Conservation (phyloP, 2,329 filamentous ascomycete genomes). For the Penicillium rolfsii region DNA sequence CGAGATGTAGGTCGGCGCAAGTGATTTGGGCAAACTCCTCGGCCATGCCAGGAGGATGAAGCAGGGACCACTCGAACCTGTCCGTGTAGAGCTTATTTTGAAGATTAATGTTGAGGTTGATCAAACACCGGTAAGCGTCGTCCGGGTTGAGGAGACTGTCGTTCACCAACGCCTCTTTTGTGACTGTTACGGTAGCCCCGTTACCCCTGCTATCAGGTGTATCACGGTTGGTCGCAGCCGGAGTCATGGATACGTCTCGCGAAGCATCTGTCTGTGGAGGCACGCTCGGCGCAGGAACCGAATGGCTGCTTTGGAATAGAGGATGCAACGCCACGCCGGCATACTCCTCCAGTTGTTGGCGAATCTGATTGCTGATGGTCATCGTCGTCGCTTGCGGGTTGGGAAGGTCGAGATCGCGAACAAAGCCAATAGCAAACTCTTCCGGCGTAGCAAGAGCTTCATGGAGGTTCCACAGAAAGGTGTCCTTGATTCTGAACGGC, state of each 20-base stretch:
- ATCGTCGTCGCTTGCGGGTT: slow-evolving; percentile 69
- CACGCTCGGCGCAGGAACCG: slow-evolving; percentile 28
- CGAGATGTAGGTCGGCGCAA: slow-evolving; percentile 85
- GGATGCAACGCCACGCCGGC: slow-evolving; percentile 92
- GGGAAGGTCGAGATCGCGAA: slow-evolving; percentile 90
- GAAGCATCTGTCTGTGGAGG: slow-evolving; percentile 46
- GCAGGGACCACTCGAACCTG: slow-evolving; percentile 95
- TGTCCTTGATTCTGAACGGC: slow-evolving; percentile 86
- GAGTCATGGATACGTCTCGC: slow-evolving; percentile 59
- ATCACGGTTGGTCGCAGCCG: slow-evolving; percentile 52
- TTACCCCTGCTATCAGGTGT: slow-evolving; percentile 60
- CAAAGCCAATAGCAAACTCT: slow-evolving; percentile 87
- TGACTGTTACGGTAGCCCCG: slow-evolving; percentile 31
- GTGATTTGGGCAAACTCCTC: slow-evolving; percentile 92
- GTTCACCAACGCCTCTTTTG: slow-evolving; percentile 53
- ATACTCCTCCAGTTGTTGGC: slow-evolving; percentile 93
- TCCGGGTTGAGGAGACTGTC: slow-evolving; percentile 83
- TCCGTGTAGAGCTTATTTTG: slow-evolving; percentile 91
- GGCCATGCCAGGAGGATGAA: slow-evolving; percentile 88
- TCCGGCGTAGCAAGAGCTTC: slow-evolving; percentile 93
- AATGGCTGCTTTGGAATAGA: slow-evolving; percentile 68
- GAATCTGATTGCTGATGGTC: slow-evolving; percentile 90
- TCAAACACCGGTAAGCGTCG: slow-evolving; percentile 91
- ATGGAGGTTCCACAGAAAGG: slow-evolving; percentile 97
- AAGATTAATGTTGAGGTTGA: slow-evolving; percentile 87